Evolutionary conservation across 441 rosid genomes (phyloP).

Genomic region (Erodium texanum): DNA sequence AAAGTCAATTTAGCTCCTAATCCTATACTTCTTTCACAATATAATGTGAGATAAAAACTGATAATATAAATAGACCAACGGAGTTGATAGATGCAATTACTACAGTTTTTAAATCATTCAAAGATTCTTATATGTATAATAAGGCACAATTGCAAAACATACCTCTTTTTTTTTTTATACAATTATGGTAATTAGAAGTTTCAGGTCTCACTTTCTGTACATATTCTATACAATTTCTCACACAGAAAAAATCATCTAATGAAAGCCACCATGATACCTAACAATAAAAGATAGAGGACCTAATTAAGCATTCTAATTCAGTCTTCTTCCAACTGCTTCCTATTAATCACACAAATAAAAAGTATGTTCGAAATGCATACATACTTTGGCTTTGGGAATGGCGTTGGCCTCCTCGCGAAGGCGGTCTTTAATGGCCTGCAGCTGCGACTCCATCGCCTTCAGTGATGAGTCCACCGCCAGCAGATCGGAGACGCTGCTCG

Average conservation of each 20-base stretch:
- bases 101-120: neutral
- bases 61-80: no score
- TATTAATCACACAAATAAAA: neutral
- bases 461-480: conserved; percentile 56
- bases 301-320: neutral
- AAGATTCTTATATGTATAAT: neutral
- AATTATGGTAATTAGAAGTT: neutral
- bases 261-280: neutral
- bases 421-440: conserved; percentile 63
- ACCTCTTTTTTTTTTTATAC: no score
- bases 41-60: neutral
- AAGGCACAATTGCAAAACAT: neutral
- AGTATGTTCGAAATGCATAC: neutral
- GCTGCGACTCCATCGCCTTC: conserved; percentile 77
- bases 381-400: conserved; percentile 77
- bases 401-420: conserved; percentile 66
- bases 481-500: conserved; percentile 54
- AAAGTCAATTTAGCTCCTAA: neutral
- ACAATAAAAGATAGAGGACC: neutral
- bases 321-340: neutral
- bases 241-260: neutral
- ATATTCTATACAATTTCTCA: neutral
- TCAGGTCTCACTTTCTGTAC: neutral
- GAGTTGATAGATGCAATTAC: neutral
- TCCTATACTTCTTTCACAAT: neutral